Base-by-base conservation (phyloP, 78 protist species). In the Tieghemostelium lacteum region DNA sequence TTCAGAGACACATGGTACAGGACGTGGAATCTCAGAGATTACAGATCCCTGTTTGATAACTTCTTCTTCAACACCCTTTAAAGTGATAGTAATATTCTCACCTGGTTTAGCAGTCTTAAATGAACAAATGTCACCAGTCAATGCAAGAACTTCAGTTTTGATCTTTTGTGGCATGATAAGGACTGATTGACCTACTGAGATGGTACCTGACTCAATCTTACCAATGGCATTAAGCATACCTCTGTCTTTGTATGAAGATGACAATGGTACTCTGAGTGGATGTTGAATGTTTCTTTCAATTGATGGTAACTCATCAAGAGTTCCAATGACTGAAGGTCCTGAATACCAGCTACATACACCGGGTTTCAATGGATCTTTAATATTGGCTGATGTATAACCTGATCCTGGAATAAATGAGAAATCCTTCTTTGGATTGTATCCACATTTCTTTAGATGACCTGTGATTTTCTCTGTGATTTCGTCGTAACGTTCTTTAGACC, bases 341-440 rank as follows among this genome's bases (percentile, higher is more conserved):
- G n/a, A 31, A 74, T 66, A 96, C 97, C 97, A 98, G 19, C 92
- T 70, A 65, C 96, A 96, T 7, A 63, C 29, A 5, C 49, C 88
- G 33, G 40, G 63, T 20, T 63, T n/a, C 33, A 94, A 14, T 31
- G 69, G 80, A 8, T 70, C 94, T 72, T 62, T 61, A n/a, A 98
- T 85, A 85, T 95, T 94, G 65, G 3, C 22, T 0, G 98, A 98
- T 19, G 89, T 36, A 37, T 75, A 74, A 33, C 99, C 99, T 2
- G 99, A 94, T 42, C 94, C 88, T 19, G 99, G 99, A 78, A 97
- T 28, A 92, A 98, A 96, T 77, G 61, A 65, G 65, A 96, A 39
- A 34, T 92, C 92, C 29, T 55, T 75, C 36, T 60, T 74, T 73
- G 80, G 87, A 61, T 88, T 94, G 80, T 87, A 95, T 19, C 97